Evolutionary conservation across 1,284 basidiomycete genomes (phyloP), one percentile per base, ranked within the genome.

Genomic region (Sporisorium sorghi): DNA sequence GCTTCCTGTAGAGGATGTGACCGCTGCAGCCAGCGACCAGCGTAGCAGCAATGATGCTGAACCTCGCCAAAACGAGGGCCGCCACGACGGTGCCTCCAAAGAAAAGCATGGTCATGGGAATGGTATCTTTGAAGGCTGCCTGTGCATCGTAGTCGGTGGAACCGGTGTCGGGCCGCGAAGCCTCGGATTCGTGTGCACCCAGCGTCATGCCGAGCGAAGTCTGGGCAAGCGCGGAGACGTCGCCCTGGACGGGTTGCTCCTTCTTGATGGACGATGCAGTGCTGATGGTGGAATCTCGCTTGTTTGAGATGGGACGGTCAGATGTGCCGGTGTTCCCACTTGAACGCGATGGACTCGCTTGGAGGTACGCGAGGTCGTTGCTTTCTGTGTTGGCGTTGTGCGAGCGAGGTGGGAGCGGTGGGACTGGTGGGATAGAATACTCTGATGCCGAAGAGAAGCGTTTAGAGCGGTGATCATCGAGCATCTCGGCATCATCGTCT

Each of bases 71-170:
- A 10, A 70, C 6, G n/a, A 76, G 59, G 10, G 62, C 53, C 10
- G 66, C 65, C 3, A 74, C n/a, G 21, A 72, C 46, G 17, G 78
- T 80, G 9, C 63, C 69, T 10, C 59, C 69, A 42, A 78, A 74
- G 68, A 74, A 78, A 19, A 59, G 49, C 59, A 78, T 67, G 46
- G 69, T 76, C 52, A 67, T 53, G 19, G 71, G 67, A 15, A 76
- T 70, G 17, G 77, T 74, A 11, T 66, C 68, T 35, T 60, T 65
- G 42, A 74, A 71, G 6, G 64, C 63, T 12, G 52, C 63, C 21
- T 59, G 63, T 17, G 57, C 56, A 33, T 54, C 46, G 32, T 39
- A 49, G 24, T 42, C 19, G 8, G 30, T 40, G 33, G 19, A 11
- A 12, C 11, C 37, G 5, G 30, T 12, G 5, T 48, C 32, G 2